A percentile compares a stretch with the other conserved stretches of the same genome.
phyloP scores from a whole-genome alignment of 148 eudicot genomes.

The Nepenthes mirabilis region DNA sequence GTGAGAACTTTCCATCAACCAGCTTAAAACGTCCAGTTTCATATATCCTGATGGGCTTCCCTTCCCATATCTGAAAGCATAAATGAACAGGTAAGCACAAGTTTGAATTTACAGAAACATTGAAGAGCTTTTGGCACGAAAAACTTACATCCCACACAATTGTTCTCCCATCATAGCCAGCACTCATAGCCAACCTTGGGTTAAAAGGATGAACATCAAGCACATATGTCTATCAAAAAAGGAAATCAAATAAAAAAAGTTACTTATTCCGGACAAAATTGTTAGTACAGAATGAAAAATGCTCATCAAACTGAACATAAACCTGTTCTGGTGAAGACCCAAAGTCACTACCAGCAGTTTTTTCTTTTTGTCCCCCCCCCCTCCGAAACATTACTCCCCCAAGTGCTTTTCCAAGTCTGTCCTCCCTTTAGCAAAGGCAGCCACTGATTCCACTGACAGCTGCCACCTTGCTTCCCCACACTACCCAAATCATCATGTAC shows the following conservation, averaged over 20 bases:
- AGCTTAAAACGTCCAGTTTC: slow-evolving; percentile 79
- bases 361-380: no score
- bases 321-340: no score
- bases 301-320: no score
- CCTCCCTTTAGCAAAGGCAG: no score
- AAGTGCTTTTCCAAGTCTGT: no score
- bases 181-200: slow-evolving; percentile 98
- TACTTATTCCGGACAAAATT: no score
- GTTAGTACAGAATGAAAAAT: neutral
- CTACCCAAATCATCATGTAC: no score
- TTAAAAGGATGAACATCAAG: slow-evolving; percentile 97
- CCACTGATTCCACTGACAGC: no score
- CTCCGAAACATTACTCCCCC: no score
- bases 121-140: slow-evolving; percentile 4
- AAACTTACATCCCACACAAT: slow-evolving; percentile 96
- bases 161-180: slow-evolving; percentile 99
- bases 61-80: slow-evolving; percentile 88
- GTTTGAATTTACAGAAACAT: neutral
- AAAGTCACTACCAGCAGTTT: no score
- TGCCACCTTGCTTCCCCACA: no score
- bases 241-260: neutral
- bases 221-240: slow-evolving; percentile 62
- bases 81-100: slow-evolving; percentile 9
- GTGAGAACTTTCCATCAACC: slow-evolving; percentile 96
- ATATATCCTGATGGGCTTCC: slow-evolving; percentile 70